Percentiles rank a stretch among this genome's conserved stretches.
Conservation (phyloP, 257 asterid species). For the Paulownia fortunei region DNA sequence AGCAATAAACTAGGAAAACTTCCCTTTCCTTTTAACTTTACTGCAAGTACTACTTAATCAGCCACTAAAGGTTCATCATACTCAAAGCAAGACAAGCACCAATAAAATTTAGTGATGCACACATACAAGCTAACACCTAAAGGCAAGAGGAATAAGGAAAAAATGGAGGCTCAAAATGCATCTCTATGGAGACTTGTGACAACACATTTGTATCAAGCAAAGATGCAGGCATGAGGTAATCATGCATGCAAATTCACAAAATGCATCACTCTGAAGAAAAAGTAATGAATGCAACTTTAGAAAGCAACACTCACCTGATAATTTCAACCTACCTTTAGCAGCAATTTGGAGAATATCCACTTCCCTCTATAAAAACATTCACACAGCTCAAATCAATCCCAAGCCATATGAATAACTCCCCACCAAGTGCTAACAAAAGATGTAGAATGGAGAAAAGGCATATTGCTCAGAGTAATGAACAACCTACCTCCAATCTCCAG, state of each 20-base stretch:
- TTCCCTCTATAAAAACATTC: constrained; percentile 88
- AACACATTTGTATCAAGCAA: neutral
- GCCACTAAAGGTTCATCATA: neutral
- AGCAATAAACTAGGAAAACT: neutral
- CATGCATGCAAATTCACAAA: constrained; percentile 16
- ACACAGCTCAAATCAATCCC: constrained; percentile 76
- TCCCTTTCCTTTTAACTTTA: neutral
- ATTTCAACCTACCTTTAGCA: constrained; percentile 84
- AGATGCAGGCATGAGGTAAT: constrained; percentile 14
- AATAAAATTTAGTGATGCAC: neutral
- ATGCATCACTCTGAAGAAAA: constrained; percentile 6
- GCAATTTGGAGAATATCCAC: constrained; percentile 94
- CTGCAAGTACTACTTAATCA: neutral
- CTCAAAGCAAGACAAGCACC: neutral
- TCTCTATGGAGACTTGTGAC: neutral
- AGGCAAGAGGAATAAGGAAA: neutral
- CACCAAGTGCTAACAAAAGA: constrained; percentile 52
- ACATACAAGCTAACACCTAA: neutral
- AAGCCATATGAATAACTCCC: constrained; percentile 51
- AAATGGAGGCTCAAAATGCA: neutral
- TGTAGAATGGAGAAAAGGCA: constrained; percentile 54
- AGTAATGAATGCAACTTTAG: constrained; percentile 1
- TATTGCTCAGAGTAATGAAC: constrained; percentile 59
- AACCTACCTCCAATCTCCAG: constrained; percentile 94
- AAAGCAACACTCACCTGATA: constrained; percentile 97